phyloP scores from a whole-genome alignment of 2,329 filamentous ascomycete genomes.

The Beauveria caledonica region DNA sequence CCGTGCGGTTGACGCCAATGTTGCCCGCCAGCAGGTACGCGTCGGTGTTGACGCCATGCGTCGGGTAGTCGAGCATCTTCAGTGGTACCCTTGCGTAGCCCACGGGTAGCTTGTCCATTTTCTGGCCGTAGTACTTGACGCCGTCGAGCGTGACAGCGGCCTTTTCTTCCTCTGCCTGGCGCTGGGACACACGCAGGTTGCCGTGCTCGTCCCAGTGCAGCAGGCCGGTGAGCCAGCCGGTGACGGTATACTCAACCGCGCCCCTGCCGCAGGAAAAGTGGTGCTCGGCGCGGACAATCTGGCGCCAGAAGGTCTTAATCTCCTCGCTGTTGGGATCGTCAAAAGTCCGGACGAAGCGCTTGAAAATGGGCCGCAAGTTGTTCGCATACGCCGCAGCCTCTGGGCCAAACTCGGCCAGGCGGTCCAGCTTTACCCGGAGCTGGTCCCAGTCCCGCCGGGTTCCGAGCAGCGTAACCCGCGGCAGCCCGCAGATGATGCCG shows the following conservation, averaged over 20 bases:
- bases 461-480: slow-evolving; percentile 33
- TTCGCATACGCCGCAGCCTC: slow-evolving; percentile 32
- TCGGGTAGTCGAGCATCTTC: slow-evolving; percentile 27
- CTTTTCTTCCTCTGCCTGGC: neutral
- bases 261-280: slow-evolving; percentile 22
- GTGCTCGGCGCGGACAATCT: slow-evolving; percentile 30
- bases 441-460: slow-evolving; percentile 30
- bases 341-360: slow-evolving; percentile 36
- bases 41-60: slow-evolving; percentile 19
- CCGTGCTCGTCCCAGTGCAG: slow-evolving; percentile 35
- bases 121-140: slow-evolving; percentile 21
- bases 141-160: slow-evolving; percentile 20
- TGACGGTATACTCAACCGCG: slow-evolving; percentile 28
- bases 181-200: slow-evolving; percentile 12
- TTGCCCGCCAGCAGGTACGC: slow-evolving; percentile 32
- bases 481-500: slow-evolving; percentile 33
- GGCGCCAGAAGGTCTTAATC: slow-evolving; percentile 33
- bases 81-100: slow-evolving; percentile 33
- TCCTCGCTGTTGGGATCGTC: slow-evolving; percentile 27
- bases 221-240: slow-evolving; percentile 43
- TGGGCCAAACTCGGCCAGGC: slow-evolving; percentile 33
- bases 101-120: slow-evolving; percentile 24
- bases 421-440: slow-evolving; percentile 34
- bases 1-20: slow-evolving; percentile 24
- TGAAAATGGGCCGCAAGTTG: slow-evolving; percentile 36